Base-by-base conservation (phyloP, 139 green algal species). In the Parachlorella kessleri region DNA sequence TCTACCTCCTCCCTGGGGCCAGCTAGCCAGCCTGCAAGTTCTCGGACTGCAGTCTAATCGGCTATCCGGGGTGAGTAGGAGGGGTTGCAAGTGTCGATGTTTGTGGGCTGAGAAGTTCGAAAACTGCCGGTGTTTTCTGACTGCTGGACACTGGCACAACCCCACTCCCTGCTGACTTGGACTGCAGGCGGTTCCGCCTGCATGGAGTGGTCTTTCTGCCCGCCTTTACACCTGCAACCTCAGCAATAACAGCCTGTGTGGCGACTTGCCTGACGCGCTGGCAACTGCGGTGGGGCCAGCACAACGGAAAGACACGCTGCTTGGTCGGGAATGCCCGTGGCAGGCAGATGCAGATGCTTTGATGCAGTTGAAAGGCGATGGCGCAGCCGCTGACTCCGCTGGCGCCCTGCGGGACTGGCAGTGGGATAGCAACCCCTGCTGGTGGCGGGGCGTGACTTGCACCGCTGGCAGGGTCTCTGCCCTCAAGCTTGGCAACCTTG, bases 391-490 rank as follows among this genome's bases (percentile, higher is more conserved):
- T 89, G 78, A 59, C 65, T 72, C 36, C 78, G 85, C 0, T 42
- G 59, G 9, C 37, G 14, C 3, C 63, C 86, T 35, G 75, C 83
- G 6, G 69, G 84, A 21, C 48, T 88, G 28, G 75, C 71, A 35
- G 79, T 55, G 55, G 4, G 85, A 82, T 69, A 87, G 85, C 48
- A 84, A 91, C 73, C 83, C 88, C 21, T 77, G 77, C 21, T 76
- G 3, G 10, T 91, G 70, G 82, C 74, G 39, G 1, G 78, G 70
- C 0, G 70, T 83, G 5, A 67, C n/a, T 41, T 83, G 78, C 48
- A 21, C 3, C 0, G 59, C 26, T 23, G 77, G 59, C 21, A 35
- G 63, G 3, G 70, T 83, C 36, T 24, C 37, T 3, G 32, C 26
- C 1, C 33, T 79, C 1, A 67, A 70, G 63, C 59, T 78, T 5